A percentile compares a stretch with the other conserved stretches of the same genome.
Conservation (phyloP, 106 monocot species). For the Alisma plantagoaquatica region DNA sequence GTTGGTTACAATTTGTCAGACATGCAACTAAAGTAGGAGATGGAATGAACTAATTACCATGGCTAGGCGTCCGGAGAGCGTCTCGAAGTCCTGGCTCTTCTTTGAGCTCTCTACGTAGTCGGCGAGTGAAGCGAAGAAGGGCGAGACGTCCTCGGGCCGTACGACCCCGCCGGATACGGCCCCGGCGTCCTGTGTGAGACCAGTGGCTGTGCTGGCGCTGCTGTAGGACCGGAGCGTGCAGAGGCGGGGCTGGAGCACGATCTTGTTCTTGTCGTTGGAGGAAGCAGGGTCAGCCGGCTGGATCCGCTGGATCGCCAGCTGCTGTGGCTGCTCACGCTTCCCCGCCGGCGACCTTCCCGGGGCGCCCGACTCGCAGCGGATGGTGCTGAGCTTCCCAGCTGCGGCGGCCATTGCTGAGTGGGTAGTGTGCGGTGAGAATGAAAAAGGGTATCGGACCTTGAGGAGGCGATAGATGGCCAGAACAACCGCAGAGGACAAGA, state of each 20-base stretch:
- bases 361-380: slow-evolving; percentile 3
- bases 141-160: slow-evolving; percentile 12
- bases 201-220: too few relatives aligned
- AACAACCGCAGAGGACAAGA: too few relatives aligned
- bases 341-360: neutral
- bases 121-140: slow-evolving; percentile 72
- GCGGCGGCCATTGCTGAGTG: slow-evolving; percentile 9
- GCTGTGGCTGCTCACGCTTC: neutral
- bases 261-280: slow-evolving; percentile 11
- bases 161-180: neutral
- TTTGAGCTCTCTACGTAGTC: slow-evolving; percentile 81
- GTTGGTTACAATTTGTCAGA: neutral
- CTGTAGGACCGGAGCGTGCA: slow-evolving; percentile 38
- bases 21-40: neutral
- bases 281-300: slow-evolving; percentile 11
- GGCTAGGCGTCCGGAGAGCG: slow-evolving; percentile 82
- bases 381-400: neutral
- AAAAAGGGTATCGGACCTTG: too few relatives aligned
- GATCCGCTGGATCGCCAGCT: neutral
- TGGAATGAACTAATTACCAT: slow-evolving; percentile 47
- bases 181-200: too few relatives aligned
- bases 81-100: slow-evolving; percentile 89
- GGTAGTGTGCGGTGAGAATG: neutral
- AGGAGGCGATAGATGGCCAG: too few relatives aligned
- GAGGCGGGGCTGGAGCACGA: slow-evolving; percentile 35